Base-by-base conservation (phyloP, 1,284 basidiomycete genomes). In the Cronartium ribicola region DNA sequence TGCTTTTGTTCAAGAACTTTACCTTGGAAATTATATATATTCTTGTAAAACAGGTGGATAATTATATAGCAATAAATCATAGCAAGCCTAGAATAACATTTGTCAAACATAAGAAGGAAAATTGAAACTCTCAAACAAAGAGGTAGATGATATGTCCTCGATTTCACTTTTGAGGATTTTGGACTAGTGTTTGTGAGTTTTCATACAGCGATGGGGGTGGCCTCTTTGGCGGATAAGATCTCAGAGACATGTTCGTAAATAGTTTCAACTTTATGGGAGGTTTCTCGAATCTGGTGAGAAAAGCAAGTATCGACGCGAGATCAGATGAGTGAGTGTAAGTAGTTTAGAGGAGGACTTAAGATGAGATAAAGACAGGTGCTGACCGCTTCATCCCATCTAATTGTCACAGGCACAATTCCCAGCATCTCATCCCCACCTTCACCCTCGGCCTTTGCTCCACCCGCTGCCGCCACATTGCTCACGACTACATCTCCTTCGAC, bases 401-500 rank as follows among this genome's bases (percentile, higher is more conserved):
- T 44, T 10, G 64, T 63, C 1, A 65, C 55, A 37, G 71, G 71
- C 7, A 55, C 71, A 39, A 74, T 55, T 14, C 36, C 71, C 57
- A 67, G n/a, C 59, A 67, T 37, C 43, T 66, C 64, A 40, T 67
- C 65, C n/a, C 57, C 59, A 5, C 37, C 48, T 36, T 51, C 20
- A 39, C 8, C 51, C 20, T 44, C 57, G 4, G 43, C 43, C 60
- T 41, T 72, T 39, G 29, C 39, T 8, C 8, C 41, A 41, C 62
- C 70, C 13, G 71, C 64, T 5, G 71, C 65, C 11, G 71, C 71
- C 29, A 74, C 71, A 36, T 74, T 74, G 43, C 71, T 74, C 20
- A 74, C 64, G 2, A 74, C 22, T 11, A 51, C 39, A 51, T 67
- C 91, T 77, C 92, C 89, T 71, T 92, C 90, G 76, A 93, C 91